Evolutionary conservation across 2,329 filamentous ascomycete species (phyloP).

Genomic region (Pyricularia pennisetigena): DNA sequence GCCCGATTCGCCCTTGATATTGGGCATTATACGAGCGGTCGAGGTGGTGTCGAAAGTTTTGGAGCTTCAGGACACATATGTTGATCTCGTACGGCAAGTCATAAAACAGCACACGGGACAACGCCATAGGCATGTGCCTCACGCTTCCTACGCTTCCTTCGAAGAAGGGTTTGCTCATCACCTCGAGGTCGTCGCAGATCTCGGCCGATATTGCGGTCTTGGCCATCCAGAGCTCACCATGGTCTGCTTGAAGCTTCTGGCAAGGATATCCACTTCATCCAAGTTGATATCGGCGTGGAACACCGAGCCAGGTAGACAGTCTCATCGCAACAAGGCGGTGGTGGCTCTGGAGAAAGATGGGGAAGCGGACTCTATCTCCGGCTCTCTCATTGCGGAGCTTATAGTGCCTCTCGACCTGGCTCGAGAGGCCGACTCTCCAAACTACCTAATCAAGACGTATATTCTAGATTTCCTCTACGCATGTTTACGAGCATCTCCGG

Average conservation of each 20-base stretch:
- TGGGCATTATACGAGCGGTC: conserved; percentile 69
- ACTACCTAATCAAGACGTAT: conserved; percentile 73
- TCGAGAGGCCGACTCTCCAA: conserved; percentile 56
- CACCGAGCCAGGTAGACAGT: conserved; percentile 48
- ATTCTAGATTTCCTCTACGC: conserved; percentile 79
- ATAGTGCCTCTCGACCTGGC: conserved; percentile 62
- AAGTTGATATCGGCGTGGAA: conserved; percentile 66
- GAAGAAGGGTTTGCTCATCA: conserved; percentile 85
- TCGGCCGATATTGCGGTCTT: conserved; percentile 80
- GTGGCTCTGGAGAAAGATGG: conserved; percentile 78
- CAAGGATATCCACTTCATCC: conserved; percentile 75
- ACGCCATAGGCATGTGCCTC: conserved; percentile 54
- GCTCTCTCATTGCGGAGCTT: conserved; percentile 61
- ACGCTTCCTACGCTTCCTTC: conserved; percentile 74
- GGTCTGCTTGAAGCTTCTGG: conserved; percentile 69
- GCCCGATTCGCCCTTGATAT: conserved; percentile 70
- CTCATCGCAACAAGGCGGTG: conserved; percentile 72
- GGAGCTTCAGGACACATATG: conserved; percentile 82
- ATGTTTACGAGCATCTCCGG: conserved; percentile 64
- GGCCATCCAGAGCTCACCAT: conserved; percentile 74
- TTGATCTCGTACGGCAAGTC: conserved; percentile 75
- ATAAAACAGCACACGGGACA: conserved; percentile 56
- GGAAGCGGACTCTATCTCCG: conserved; percentile 70
- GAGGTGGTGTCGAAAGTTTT: conserved; percentile 76
- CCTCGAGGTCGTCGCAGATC: conserved; percentile 65